phyloP scores from a whole-genome alignment of 495 filamentous ascomycete genomes.

The Penicillium psychrofluorescens region DNA sequence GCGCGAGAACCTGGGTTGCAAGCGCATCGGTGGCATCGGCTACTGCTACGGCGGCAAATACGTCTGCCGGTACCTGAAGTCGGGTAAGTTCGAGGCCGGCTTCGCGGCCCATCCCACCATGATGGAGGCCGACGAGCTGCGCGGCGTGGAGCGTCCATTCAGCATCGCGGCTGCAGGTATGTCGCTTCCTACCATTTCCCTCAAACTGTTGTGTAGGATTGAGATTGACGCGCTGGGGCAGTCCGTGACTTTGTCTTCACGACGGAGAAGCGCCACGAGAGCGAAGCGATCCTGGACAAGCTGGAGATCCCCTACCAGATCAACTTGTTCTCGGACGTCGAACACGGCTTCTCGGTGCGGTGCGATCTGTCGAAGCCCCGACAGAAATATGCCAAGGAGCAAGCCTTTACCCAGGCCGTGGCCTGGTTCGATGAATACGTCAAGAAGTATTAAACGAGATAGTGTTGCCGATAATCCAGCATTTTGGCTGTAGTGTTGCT shows the following conservation, averaged over 20 bases:
- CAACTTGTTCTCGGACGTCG: slow-evolving; percentile 58
- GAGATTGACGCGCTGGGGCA: background rate
- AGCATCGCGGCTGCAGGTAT: slow-evolving; percentile 59
- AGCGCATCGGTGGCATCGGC: slow-evolving; percentile 58
- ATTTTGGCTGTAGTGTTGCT: no score
- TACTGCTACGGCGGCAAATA: slow-evolving; percentile 72
- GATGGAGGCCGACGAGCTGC: slow-evolving; percentile 60
- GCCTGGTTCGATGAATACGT: slow-evolving; percentile 57
- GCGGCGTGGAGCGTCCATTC: slow-evolving; percentile 56
- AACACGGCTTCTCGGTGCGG: slow-evolving; percentile 65
- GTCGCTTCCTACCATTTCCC: background rate
- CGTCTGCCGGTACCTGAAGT: slow-evolving; percentile 21
- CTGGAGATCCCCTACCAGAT: slow-evolving; percentile 61
- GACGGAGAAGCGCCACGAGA: slow-evolving; percentile 49
- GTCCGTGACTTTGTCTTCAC: slow-evolving; percentile 47
- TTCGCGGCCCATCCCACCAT: slow-evolving; percentile 69
- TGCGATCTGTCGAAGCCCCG: slow-evolving; percentile 45
- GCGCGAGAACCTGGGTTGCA: slow-evolving; percentile 43
- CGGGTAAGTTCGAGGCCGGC: slow-evolving; percentile 30
- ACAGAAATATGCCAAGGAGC: slow-evolving; percentile 65
- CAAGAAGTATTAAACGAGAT: background rate
- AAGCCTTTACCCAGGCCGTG: slow-evolving; percentile 66
- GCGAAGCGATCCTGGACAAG: slow-evolving; percentile 45
- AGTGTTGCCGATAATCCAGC: no score
- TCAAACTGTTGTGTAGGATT: background rate